These are phyloP conservation scores for Boechera retrofracta DNA, from an alignment of 345 rosid species.

Conservation along the genomic window DNA sequence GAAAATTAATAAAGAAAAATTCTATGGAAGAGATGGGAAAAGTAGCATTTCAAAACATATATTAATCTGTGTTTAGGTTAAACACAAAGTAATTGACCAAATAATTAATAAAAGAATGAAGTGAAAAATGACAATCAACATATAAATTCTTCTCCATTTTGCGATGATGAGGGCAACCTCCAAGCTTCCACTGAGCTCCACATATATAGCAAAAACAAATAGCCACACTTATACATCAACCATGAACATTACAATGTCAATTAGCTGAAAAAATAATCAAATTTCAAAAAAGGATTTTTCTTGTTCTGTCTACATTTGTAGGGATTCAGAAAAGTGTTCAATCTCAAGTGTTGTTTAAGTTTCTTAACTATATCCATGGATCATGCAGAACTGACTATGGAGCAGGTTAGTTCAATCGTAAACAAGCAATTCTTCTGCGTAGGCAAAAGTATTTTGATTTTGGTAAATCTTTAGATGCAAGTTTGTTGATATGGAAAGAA, in stretches of 20 bases:
- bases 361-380: too few species aligned
- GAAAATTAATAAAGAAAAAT: too few species aligned
- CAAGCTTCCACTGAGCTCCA: constrained; percentile 51
- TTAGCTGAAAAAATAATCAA: neutral
- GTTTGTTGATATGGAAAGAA: neutral
- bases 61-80: too few species aligned
- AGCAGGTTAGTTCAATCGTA: neutral
- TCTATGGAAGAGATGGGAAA: too few species aligned
- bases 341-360: too few species aligned
- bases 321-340: too few species aligned
- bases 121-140: neutral
- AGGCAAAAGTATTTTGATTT: neutral
- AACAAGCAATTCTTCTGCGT: neutral
- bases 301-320: too few species aligned
- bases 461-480: neutral
- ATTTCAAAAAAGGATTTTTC: neutral
- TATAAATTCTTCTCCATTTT: neutral
- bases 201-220: constrained; percentile 57
- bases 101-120: neutral
- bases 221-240: neutral
- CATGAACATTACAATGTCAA: neutral
- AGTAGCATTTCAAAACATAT: too few species aligned
- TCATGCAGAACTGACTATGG: too few species aligned
- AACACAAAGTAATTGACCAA: neutral
- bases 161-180: neutral